Base-by-base conservation (phyloP, 2,329 filamentous ascomycete species). In the Epichloe gansuensis region DNA sequence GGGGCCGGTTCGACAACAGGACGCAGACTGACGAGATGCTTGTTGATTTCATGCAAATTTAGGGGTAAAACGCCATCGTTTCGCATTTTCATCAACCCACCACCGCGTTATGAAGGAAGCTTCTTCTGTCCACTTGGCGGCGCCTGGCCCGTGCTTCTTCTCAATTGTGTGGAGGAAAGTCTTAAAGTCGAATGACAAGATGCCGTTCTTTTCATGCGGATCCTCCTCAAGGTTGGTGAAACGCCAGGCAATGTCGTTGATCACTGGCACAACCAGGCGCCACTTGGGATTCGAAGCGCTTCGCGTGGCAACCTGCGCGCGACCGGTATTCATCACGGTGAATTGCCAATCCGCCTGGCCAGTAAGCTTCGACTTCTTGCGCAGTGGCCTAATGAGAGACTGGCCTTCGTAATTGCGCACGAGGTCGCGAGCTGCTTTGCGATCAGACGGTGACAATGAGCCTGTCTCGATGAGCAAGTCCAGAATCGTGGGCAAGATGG, bases 11-110 rank as follows among this genome's bases (percentile, higher is more conserved):
- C 21, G 28, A 8, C 7, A 3, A 8, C 28, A 0, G 28, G 28
- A 28, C 7, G 7, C 28, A 28, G 28, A 28, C 28, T 8, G 7
- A 28, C 28, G 28, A 28, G 28, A 28, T 28, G 28, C 28, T 28
- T 2, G 7, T 28, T 28, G 17, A 28, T 28, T 28, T 28, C 7
- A 7, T 28, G 7, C 8, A 8, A 28, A 28, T n/a, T 52, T 35
- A 52, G 9, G 52, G 55, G 8, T 42, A 56, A 61, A 65, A 37
- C 61, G 64, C 60, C 63, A 69, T 47, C 65, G 63, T 52, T 60
- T 67, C 41, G 57, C 63, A 39, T 69, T 68, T 52, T 68, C 65
- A 43, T 65, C 61, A 1, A 66, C 63, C 57, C 63, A 68, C 65
- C 67, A 68, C 12, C 63, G 57, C 4, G 63, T 61, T 17, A 67